phyloP scores from a whole-genome alignment of 257 asterid genomes.

The Coffea eugenioides region DNA sequence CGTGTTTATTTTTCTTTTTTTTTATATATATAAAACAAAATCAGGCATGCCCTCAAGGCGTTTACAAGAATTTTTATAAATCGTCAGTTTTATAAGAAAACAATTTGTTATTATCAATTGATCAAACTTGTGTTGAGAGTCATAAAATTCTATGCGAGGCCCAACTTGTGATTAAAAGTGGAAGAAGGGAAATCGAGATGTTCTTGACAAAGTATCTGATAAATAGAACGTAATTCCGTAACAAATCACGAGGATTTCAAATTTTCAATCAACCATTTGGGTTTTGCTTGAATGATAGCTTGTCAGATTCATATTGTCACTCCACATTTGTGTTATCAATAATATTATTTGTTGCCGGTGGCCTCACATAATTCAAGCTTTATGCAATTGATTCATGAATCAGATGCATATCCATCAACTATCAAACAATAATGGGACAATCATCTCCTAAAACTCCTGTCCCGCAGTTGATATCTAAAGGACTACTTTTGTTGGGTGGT shows the following conservation, averaged over 20 bases:
- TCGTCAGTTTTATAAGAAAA: no score
- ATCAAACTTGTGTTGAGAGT: no score
- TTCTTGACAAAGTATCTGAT: not conserved
- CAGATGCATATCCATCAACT: not conserved
- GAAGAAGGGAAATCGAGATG: no score
- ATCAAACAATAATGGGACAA: constrained; percentile 4
- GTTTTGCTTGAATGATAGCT: not conserved
- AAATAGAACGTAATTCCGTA: not conserved
- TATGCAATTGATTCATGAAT: constrained; percentile 9
- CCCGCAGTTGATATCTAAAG: constrained; percentile 1
- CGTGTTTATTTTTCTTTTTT: no score
- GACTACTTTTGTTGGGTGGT: not conserved
- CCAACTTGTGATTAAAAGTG: not conserved
- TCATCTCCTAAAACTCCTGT: not conserved
- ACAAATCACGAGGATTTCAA: not conserved
- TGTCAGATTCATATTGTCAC: not conserved
- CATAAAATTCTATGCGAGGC: not conserved
- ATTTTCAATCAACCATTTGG: not conserved
- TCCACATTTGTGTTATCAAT: not conserved
- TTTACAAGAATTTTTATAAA: no score
- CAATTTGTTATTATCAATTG: no score
- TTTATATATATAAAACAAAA: no score
- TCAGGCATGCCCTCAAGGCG: no score
- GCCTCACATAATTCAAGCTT: not conserved
- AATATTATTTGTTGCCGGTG: not conserved